These are phyloP conservation scores for Skeletonema menzelii DNA, from an alignment of 108 stramenopile genomes.

Conservation along the genomic window DNA sequence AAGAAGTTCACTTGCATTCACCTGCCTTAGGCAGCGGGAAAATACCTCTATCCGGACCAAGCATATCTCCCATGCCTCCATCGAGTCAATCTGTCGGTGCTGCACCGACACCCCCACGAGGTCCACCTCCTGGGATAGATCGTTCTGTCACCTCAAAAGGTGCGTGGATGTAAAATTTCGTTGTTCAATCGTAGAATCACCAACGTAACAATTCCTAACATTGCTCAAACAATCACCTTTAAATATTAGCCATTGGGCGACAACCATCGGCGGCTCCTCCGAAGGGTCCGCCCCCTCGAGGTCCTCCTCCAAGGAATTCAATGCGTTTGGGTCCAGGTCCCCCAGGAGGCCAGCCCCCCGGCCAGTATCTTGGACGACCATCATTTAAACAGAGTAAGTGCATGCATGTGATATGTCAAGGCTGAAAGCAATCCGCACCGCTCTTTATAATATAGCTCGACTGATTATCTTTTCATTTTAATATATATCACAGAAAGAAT, in stretches of 20 bases:
- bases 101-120: constrained; percentile 3
- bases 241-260: constrained; percentile 7
- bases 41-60: neutral
- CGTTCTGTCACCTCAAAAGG: constrained; percentile 1
- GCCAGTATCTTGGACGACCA: constrained; percentile 27
- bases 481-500: neutral
- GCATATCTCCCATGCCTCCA: constrained; percentile 23
- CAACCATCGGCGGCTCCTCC: constrained; percentile 49
- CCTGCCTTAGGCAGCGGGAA: neutral
- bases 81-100: constrained; percentile 5
- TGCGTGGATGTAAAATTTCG: neutral
- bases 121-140: neutral
- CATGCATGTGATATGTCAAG: no score
- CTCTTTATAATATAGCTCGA: neutral
- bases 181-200: constrained; percentile 14
- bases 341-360: constrained; percentile 13
- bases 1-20: neutral
- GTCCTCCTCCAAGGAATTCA: constrained; percentile 57
- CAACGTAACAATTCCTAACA: constrained; percentile 4
- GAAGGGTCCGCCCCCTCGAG: constrained; percentile 54
- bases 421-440: neutral
- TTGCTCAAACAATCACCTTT: neutral
- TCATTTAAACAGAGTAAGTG: constrained; percentile 23
- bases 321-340: constrained; percentile 43
- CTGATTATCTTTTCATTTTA: neutral